Percentiles rank a stretch among this genome's conserved stretches.
These are phyloP conservation scores for Malus asiatica DNA, from an alignment of 306 rosid species.

Conservation along the genomic window DNA sequence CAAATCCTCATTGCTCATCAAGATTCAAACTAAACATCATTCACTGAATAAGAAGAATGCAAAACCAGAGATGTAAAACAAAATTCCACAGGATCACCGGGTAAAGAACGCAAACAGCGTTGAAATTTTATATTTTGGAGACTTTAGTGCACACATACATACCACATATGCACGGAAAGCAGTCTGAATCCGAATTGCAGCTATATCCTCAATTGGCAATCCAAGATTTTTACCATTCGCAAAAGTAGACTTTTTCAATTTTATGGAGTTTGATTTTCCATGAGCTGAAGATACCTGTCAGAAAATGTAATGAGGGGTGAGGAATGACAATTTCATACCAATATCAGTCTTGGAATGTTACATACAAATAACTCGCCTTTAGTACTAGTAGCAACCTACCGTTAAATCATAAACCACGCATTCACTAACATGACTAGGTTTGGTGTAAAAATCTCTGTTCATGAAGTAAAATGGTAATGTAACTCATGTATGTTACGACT, in stretches of 20 bases:
- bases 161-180: conserved; percentile 84
- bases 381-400: not conserved
- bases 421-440: not conserved
- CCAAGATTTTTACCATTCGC: conserved; percentile 40
- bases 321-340: conserved; percentile 15
- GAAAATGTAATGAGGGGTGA: conserved; percentile 10
- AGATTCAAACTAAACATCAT: not conserved
- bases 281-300: conserved; percentile 43
- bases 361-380: not conserved
- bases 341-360: conserved; percentile 7
- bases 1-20: not conserved
- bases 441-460: not conserved
- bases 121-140: conserved; percentile 6
- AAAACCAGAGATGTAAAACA: not conserved
- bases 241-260: conserved; percentile 27
- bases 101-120: not conserved
- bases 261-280: conserved; percentile 34
- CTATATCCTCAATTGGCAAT: conserved; percentile 55
- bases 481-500: not conserved
- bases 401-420: conserved; percentile 5
- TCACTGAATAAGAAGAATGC: not conserved
- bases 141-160: conserved; percentile 8
- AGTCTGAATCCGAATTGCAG: conserved; percentile 86
- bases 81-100: not conserved
- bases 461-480: not conserved